A percentile compares a stretch with the other conserved stretches of the same genome.
Conservation (phyloP, 768 basidiomycete genomes). For the Lactifluus hygrophoroides region DNA sequence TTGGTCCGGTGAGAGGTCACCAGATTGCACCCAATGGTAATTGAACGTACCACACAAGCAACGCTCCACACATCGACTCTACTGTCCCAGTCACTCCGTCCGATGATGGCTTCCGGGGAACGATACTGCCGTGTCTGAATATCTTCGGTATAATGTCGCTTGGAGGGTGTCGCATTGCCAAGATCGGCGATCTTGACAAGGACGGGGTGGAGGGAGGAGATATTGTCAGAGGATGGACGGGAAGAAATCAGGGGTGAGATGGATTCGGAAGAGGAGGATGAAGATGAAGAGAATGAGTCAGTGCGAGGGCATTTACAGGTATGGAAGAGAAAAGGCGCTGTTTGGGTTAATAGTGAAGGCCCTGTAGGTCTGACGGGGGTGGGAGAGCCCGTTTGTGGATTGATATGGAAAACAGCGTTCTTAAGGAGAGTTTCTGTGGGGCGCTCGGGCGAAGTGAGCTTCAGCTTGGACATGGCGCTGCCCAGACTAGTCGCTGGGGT, state of each 20-base stretch:
- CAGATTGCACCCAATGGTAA: not conserved
- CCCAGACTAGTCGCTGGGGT: conserved; percentile 27
- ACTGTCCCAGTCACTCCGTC: conserved; percentile 77
- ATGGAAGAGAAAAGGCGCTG: conserved; percentile 18
- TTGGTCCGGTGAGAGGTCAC: not conserved
- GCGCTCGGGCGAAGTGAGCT: conserved; percentile 15
- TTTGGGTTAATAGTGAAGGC: conserved; percentile 31
- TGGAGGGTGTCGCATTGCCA: conserved; percentile 90
- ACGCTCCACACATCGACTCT: conserved; percentile 88
- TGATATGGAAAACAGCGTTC: not conserved
- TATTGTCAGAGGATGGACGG: conserved; percentile 10
- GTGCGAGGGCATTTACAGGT: not conserved
- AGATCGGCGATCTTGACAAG: conserved; percentile 91
- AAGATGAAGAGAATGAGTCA: not conserved
- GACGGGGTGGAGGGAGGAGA: conserved; percentile 36
- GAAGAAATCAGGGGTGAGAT: not conserved
- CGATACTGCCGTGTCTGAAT: conserved; percentile 97
- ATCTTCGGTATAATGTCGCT: conserved; percentile 85
- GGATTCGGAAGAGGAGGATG: conserved; percentile 1
- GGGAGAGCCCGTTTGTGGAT: conserved; percentile 4
- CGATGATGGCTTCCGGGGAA: conserved; percentile 88
- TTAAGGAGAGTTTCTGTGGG: not conserved
- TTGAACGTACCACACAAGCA: conserved; percentile 65
- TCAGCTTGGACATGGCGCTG: conserved; percentile 23
- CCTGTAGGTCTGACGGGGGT: conserved; percentile 20